Percentiles rank a stretch among this genome's conserved stretches.
These are phyloP conservation scores for Carpinus viminea DNA, from an alignment of 306 rosid genomes.

Conservation along the genomic window DNA sequence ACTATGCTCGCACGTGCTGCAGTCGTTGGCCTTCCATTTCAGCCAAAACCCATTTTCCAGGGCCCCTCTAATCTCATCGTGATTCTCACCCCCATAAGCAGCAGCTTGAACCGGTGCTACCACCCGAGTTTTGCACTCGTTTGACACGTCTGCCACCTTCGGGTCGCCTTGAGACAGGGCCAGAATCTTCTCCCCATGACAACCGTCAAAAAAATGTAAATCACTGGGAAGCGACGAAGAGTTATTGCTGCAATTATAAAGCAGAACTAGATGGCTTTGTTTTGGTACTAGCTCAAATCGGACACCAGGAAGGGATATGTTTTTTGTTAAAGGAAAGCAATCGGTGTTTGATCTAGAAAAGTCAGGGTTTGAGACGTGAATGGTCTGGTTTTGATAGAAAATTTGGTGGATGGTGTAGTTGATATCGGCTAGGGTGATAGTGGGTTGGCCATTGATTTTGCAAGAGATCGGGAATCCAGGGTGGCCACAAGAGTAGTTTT, in stretches of 20 bases:
- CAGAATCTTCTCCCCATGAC: not conserved
- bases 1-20: not conserved
- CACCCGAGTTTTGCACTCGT: not conserved
- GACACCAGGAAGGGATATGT: not conserved
- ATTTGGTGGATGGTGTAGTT: constrained; percentile 22
- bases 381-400: constrained; percentile 5
- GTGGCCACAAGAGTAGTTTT: constrained; percentile 27
- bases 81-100: too few relatives aligned
- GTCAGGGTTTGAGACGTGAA: constrained; percentile 25
- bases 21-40: constrained; percentile 28
- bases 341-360: not conserved
- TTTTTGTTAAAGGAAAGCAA: constrained; percentile 5
- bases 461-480: constrained; percentile 37
- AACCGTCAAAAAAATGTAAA: not conserved
- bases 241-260: constrained; percentile 1
- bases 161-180: not conserved
- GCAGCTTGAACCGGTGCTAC: not conserved
- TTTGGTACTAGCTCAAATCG: not conserved
- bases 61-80: not conserved
- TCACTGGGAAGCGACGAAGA: too few relatives aligned
- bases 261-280: not conserved
- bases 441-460: constrained; percentile 12
- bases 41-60: constrained; percentile 31
- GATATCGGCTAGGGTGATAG: not conserved
- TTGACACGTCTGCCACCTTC: not conserved